Base-by-base conservation (phyloP, 192 early-diverging fungal genomes). In the Coemansia sp. region DNA sequence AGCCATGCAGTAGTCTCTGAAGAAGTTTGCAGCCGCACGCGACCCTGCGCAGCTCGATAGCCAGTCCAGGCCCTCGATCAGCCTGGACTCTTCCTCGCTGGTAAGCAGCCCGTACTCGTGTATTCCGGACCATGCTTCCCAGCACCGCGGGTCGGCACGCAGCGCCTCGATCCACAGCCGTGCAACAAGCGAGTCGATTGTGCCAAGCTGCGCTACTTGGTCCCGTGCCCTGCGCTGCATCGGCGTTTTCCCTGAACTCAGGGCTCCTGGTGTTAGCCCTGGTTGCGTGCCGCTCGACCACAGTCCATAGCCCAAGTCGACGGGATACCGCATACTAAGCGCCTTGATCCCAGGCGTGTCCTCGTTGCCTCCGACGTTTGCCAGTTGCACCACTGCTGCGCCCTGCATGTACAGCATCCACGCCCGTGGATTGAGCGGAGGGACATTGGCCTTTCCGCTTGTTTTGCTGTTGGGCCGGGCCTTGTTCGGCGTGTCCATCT, bases 391-490 rank as follows among this genome's bases (percentile, higher is more conserved):
- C 4, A 68, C 78, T 4, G 72, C 72, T 19, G 78, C 78, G 17
- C 78, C 78, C 41, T 81, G 78, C 78, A 81, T 81, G 30, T 81
- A 81, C 30, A 81, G 50, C 68, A 68, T 68, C 57, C 65, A 74
- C 4, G 78, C 68, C 20, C 53, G 36, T 2, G 65, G 65, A 37
- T 74, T 65, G 25, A 81, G 55, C 29, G 77, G 68, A 29, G 27
- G 57, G 11, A 59, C 57, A 27, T 23, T 4, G 27, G 29, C 28
- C 14, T 50, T 48, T 9, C 45, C 5, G 23, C 45, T 27, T 48
- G 45, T 25, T 25, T 14, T 6, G 45, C 22, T 25, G 45, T 23
- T 13, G 15, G 28, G 30, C 6, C n/a, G 52, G 13, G 52, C 9
- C n/a, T 8, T 33, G 23, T 30, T 54, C n/a, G 52, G 1, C 9